These are phyloP conservation scores for Holtermannia corniformis DNA, from an alignment of 768 basidiomycete genomes.

Conservation along the genomic window DNA sequence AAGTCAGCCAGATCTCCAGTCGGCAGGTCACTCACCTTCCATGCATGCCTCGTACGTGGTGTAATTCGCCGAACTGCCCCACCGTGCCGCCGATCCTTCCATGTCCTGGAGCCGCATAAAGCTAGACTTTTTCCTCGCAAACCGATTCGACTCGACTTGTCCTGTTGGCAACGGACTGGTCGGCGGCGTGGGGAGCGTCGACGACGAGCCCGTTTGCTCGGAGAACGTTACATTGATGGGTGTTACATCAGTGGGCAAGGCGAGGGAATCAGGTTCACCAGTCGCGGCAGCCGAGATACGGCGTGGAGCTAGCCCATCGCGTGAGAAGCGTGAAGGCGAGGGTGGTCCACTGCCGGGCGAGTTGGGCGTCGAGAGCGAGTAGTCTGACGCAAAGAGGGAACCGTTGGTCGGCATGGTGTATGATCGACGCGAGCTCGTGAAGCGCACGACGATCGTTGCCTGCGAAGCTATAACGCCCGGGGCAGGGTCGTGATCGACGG, in stretches of 20 bases:
- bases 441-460: no score
- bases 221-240: neutral
- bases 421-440: no score
- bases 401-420: no score
- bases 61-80: slow-evolving; percentile 14
- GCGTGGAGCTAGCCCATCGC: no score
- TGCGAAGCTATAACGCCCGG: no score
- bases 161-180: neutral
- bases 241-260: neutral
- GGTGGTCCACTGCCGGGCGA: no score
- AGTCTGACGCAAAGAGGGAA: slow-evolving; percentile 35
- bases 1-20: neutral
- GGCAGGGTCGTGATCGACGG: no score
- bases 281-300: no score
- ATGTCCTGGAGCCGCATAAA: neutral
- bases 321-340: no score
- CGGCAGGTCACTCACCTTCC: slow-evolving; percentile 26
- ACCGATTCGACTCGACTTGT: slow-evolving; percentile 4
- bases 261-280: no score
- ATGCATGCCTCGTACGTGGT: slow-evolving; percentile 28
- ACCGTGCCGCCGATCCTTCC: neutral
- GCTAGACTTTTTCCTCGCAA: neutral
- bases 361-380: slow-evolving; percentile 21
- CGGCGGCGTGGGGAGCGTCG: neutral
- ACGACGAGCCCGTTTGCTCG: neutral